phyloP scores from a whole-genome alignment of 2,329 filamentous ascomycete species.

The Aureobasidium sp. region DNA sequence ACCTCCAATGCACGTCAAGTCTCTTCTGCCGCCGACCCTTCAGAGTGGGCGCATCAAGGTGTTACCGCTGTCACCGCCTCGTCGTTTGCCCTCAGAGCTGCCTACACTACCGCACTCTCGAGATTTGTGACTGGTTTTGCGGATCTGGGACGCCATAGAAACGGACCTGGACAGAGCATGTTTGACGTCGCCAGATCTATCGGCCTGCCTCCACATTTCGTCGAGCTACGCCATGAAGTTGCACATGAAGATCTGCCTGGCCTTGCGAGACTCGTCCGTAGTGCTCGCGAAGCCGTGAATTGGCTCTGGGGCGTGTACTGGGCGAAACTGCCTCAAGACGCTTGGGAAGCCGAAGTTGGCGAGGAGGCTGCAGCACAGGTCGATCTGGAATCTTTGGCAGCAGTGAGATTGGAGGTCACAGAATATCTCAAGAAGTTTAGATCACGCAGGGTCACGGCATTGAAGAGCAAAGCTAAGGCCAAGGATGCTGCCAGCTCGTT shows the following conservation, averaged over 20 bases:
- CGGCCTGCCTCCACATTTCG: conserved; percentile 66
- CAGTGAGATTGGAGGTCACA: neutral
- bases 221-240: conserved; percentile 81
- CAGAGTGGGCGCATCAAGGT: neutral
- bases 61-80: neutral
- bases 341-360: conserved; percentile 12
- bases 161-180: conserved; percentile 50
- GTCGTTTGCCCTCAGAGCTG: conserved; percentile 41
- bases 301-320: conserved; percentile 94
- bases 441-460: neutral
- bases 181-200: conserved; percentile 61
- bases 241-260: conserved; percentile 83
- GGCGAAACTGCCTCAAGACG: conserved; percentile 39
- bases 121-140: conserved; percentile 70
- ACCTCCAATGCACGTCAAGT: conserved; percentile 47
- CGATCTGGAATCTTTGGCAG: neutral
- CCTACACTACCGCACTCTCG: conserved; percentile 63
- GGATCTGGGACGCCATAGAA: conserved; percentile 61
- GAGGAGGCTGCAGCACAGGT: neutral
- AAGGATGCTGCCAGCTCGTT: neutral
- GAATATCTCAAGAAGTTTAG: conserved; percentile 9
- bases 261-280: conserved; percentile 61
- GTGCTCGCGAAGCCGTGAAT: conserved; percentile 58
- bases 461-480: conserved; percentile 6
- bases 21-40: conserved; percentile 40